Conservation (phyloP, 2,329 filamentous ascomycete species). For the Neoarthrinium moseri region DNA sequence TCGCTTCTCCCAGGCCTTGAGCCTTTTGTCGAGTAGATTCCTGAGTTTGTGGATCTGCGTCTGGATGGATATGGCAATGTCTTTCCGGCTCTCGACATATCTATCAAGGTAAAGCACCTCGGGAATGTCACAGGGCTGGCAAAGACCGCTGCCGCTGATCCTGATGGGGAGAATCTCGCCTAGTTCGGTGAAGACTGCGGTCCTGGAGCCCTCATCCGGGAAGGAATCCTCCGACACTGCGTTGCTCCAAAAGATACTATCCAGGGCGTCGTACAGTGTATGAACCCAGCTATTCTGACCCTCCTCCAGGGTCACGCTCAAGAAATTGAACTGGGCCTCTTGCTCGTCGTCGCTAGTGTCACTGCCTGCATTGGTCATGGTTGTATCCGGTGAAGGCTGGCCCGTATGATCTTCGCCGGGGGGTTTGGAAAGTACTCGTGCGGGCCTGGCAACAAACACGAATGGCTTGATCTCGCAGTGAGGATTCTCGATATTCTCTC, state of each 20-base stretch:
- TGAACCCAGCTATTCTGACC: slow-evolving; percentile 36
- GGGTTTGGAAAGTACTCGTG: neutral
- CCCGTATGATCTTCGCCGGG: neutral
- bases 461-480: slow-evolving; percentile 13
- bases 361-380: neutral
- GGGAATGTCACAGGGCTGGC: slow-evolving; percentile 48
- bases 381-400: neutral
- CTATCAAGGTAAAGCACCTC: slow-evolving; percentile 51
- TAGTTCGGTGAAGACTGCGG: slow-evolving; percentile 42
- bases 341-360: slow-evolving; percentile 27
- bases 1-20: slow-evolving; percentile 15
- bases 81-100: slow-evolving; percentile 45
- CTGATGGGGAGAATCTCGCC: slow-evolving; percentile 51
- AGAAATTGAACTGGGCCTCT: slow-evolving; percentile 37
- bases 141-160: slow-evolving; percentile 39
- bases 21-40: slow-evolving; percentile 2
- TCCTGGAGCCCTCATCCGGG: slow-evolving; percentile 34
- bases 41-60: slow-evolving; percentile 24
- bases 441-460: neutral
- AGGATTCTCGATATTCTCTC: slow-evolving; percentile 14
- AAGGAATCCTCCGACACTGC: slow-evolving; percentile 33
- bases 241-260: slow-evolving; percentile 47
- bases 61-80: slow-evolving; percentile 46
- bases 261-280: slow-evolving; percentile 47
- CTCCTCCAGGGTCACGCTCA: slow-evolving; percentile 38